Evolutionary conservation across 2,329 filamentous ascomycete genomes (phyloP).

Genomic region (Pseudopithomyces chartarum): DNA sequence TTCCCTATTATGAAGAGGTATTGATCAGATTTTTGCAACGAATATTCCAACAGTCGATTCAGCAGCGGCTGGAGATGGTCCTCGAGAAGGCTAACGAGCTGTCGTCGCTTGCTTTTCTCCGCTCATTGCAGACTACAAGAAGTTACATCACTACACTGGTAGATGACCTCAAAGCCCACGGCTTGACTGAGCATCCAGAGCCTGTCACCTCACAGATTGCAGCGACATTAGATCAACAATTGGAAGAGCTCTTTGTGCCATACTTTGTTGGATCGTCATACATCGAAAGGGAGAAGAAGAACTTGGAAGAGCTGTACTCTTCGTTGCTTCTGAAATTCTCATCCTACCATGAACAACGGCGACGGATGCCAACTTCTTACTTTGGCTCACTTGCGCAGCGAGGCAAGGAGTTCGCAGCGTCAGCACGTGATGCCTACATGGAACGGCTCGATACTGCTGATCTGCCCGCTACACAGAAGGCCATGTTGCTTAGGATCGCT

Average conservation of each 20-base stretch:
- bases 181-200: conserved; percentile 93
- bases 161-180: conserved; percentile 92
- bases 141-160: conserved; percentile 86
- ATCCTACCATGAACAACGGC: conserved; percentile 86
- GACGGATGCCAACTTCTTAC: conserved; percentile 88
- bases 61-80: conserved; percentile 93
- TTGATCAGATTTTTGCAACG: conserved; percentile 91
- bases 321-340: conserved; percentile 96
- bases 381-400: conserved; percentile 91
- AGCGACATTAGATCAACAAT: conserved; percentile 68
- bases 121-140: conserved; percentile 87
- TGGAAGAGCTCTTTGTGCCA: conserved; percentile 69
- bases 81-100: conserved; percentile 91
- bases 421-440: conserved; percentile 89
- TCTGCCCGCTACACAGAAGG: conserved; percentile 83
- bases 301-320: conserved; percentile 81
- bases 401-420: conserved; percentile 84
- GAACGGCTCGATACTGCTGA: conserved; percentile 88
- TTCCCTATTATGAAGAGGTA: conserved; percentile 95
- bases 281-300: conserved; percentile 68
- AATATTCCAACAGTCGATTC: conserved; percentile 97
- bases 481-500: conserved; percentile 87
- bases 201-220: conserved; percentile 85
- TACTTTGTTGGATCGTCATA: conserved; percentile 70
- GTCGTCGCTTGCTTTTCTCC: conserved; percentile 88